These are phyloP conservation scores for Colletotrichum paranaense DNA, from an alignment of 2,329 filamentous ascomycete genomes.

Conservation along the genomic window DNA sequence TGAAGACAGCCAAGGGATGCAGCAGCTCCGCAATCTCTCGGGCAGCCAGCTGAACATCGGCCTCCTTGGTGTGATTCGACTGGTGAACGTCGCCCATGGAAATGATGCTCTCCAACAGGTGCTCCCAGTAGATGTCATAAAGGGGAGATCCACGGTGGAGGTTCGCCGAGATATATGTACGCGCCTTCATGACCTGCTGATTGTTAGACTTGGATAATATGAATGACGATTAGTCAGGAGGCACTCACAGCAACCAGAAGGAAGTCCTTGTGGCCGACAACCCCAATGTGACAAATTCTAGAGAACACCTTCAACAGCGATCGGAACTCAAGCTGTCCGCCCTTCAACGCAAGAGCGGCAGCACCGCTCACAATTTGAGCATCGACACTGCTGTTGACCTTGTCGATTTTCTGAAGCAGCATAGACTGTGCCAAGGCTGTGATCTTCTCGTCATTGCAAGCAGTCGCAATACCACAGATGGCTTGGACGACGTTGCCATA, in stretches of 20 bases:
- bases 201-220: background rate
- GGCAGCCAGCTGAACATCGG: slow-evolving; percentile 84
- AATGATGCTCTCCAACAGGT: slow-evolving; percentile 87
- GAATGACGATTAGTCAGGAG: slow-evolving; percentile 24
- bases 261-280: slow-evolving; percentile 74
- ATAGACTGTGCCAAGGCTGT: slow-evolving; percentile 93
- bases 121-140: slow-evolving; percentile 85
- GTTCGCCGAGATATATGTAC: slow-evolving; percentile 80
- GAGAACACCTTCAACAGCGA: slow-evolving; percentile 87
- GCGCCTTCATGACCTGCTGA: slow-evolving; percentile 76
- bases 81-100: slow-evolving; percentile 90
- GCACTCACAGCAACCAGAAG: slow-evolving; percentile 77
- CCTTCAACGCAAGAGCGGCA: slow-evolving; percentile 80
- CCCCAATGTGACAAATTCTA: slow-evolving; percentile 78
- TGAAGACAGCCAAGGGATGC: slow-evolving; percentile 86
- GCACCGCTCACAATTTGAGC: slow-evolving; percentile 87
- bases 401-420: slow-evolving; percentile 94
- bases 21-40: slow-evolving; percentile 90
- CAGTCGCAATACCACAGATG: slow-evolving; percentile 88
- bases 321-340: slow-evolving; percentile 84
- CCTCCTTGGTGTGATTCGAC: slow-evolving; percentile 76
- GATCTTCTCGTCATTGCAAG: slow-evolving; percentile 89
- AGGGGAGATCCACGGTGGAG: slow-evolving; percentile 76
- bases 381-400: slow-evolving; percentile 84
- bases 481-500: slow-evolving; percentile 94